These are phyloP conservation scores for Drosera capensis DNA, from an alignment of 148 eudicot species.

Conservation along the genomic window DNA sequence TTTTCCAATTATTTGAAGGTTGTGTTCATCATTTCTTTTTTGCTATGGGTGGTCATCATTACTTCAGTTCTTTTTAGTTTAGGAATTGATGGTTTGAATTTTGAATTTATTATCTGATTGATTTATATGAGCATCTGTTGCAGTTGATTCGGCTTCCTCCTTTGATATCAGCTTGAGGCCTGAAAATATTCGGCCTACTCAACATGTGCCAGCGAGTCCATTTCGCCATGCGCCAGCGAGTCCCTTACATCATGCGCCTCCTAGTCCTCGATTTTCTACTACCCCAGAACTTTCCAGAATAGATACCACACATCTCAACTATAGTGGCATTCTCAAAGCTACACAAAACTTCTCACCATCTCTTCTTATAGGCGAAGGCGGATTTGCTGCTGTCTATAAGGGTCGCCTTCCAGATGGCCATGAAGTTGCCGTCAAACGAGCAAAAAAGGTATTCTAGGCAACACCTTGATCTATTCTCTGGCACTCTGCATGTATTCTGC, in stretches of 20 bases:
- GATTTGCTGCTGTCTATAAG: slow-evolving; percentile 87
- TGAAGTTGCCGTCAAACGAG: slow-evolving; percentile 84
- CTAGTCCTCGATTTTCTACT: slow-evolving; percentile 73
- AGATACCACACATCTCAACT: slow-evolving; percentile 60
- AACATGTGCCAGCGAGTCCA: no score
- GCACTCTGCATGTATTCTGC: no score
- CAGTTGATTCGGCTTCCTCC: slow-evolving; percentile 71
- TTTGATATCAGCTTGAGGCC: slow-evolving; percentile 33
- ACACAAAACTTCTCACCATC: slow-evolving; percentile 70
- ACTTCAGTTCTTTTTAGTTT: background rate
- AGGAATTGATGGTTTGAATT: background rate
- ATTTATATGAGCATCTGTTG: slow-evolving; percentile 5
- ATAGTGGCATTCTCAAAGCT: slow-evolving; percentile 48
- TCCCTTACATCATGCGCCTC: slow-evolving; percentile 62
- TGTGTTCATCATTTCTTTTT: no score
- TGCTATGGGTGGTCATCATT: no score
- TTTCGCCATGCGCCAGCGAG: slow-evolving; percentile 61
- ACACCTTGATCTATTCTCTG: slow-evolving; percentile 1
- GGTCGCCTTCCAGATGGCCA: slow-evolving; percentile 67
- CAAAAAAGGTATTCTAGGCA: slow-evolving; percentile 61
- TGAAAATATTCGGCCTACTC: slow-evolving; percentile 37
- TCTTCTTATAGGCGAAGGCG: slow-evolving; percentile 74
- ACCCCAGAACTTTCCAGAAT: slow-evolving; percentile 50
- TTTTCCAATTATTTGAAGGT: no score
- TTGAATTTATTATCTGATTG: background rate